Percentiles rank a stretch among this genome's conserved stretches.
These are phyloP conservation scores for Colletotrichum sp. DNA, from an alignment of 2,329 filamentous ascomycete genomes.

Conservation along the genomic window DNA sequence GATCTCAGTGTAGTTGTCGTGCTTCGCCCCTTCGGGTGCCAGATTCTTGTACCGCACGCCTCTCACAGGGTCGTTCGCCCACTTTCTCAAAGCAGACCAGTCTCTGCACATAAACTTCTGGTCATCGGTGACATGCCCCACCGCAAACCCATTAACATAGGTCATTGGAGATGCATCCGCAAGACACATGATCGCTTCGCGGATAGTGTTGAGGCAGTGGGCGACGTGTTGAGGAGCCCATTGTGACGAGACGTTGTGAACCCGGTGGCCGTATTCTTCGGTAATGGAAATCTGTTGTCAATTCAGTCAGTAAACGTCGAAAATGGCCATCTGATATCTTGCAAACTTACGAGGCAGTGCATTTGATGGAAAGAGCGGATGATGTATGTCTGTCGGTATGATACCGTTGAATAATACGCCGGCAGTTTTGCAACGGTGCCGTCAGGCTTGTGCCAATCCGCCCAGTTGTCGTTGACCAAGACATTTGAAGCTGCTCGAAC, in stretches of 20 bases:
- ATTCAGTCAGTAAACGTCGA: not conserved
- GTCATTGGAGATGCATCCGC: constrained; percentile 8
- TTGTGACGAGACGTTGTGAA: not conserved
- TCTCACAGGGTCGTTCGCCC: constrained; percentile 5
- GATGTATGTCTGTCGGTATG: constrained; percentile 5
- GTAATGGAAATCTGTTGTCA: not conserved
- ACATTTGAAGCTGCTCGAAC: not conserved
- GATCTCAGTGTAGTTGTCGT: constrained; percentile 7
- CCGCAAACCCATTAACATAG: constrained; percentile 1
- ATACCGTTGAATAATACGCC: constrained; percentile 1
- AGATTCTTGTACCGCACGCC: constrained; percentile 1
- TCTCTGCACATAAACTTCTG: constrained; percentile 11
- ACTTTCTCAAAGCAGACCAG: not conserved
- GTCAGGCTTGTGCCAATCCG: constrained; percentile 5
- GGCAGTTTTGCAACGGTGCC: constrained; percentile 1
- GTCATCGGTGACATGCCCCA: constrained; percentile 4
- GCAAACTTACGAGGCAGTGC: not conserved
- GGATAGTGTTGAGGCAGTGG: not conserved
- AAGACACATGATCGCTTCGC: constrained; percentile 7
- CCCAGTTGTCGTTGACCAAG: not conserved
- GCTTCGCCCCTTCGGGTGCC: not conserved
- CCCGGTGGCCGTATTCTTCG: constrained; percentile 2
- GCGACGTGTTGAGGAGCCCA: constrained; percentile 3
- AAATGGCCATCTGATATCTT: rapidly evolving
- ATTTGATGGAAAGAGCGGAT: constrained; percentile 14